These are phyloP conservation scores for Trapa incisa DNA, from an alignment of 345 rosid genomes.

Conservation along the genomic window DNA sequence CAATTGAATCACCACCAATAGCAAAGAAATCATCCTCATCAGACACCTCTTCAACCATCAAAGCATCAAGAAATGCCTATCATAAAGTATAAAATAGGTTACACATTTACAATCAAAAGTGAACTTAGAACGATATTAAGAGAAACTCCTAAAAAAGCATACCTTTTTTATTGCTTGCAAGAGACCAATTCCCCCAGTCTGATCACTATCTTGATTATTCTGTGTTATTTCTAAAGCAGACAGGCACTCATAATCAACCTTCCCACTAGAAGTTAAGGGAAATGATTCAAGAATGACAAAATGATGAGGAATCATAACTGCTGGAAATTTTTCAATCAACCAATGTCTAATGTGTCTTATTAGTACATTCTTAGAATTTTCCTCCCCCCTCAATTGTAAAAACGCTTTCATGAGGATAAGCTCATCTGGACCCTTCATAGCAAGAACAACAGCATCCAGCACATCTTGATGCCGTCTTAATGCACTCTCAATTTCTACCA, in stretches of 20 bases:
- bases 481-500: conserved; percentile 66
- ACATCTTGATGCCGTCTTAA: conserved; percentile 46
- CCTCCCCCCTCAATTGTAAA: conserved; percentile 34
- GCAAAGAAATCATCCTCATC: conserved; percentile 68
- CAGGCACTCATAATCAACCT: conserved; percentile 62
- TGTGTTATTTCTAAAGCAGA: conserved; percentile 17
- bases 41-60: conserved; percentile 56
- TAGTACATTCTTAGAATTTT: conserved; percentile 22
- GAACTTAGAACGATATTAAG: not conserved
- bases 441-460: conserved; percentile 53
- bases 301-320: conserved; percentile 56
- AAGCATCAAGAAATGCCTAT: conserved; percentile 68
- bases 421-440: conserved; percentile 27
- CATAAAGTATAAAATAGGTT: conserved; percentile 8
- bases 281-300: conserved; percentile 39
- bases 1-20: conserved; percentile 79
- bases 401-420: conserved; percentile 41
- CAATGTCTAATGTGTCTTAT: conserved; percentile 39
- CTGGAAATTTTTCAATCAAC: conserved; percentile 56
- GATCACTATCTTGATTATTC: conserved; percentile 21
- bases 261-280: conserved; percentile 72
- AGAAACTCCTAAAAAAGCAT: conserved; percentile 9
- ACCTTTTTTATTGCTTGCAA: conserved; percentile 67
- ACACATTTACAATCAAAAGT: not conserved
- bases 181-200: conserved; percentile 15